phyloP scores from a whole-genome alignment of 1,139 yeast genomes.

The Sugiyamaella japonica region DNA sequence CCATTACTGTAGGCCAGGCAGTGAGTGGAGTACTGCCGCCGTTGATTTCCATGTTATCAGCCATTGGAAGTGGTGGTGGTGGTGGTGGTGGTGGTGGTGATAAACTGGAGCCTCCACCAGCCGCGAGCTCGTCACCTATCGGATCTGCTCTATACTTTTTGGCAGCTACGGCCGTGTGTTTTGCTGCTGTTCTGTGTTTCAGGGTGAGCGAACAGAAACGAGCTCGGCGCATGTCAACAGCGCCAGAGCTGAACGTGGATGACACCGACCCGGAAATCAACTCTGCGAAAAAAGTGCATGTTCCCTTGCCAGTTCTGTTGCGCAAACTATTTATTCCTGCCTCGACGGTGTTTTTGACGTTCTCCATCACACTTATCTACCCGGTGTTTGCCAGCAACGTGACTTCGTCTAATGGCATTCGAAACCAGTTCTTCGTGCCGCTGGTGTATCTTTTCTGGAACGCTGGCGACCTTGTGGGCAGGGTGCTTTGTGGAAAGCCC shows the following conservation, averaged over 20 bases:
- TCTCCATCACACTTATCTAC: constrained; percentile 74
- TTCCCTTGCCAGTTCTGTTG: constrained; percentile 56
- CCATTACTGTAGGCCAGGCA: constrained; percentile 93
- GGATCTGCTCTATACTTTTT: constrained; percentile 54
- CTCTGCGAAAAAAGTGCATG: constrained; percentile 31
- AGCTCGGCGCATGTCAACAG: neutral
- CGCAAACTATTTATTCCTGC: constrained; percentile 62
- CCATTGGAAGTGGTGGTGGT: constrained; percentile 42
- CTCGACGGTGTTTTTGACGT: constrained; percentile 69
- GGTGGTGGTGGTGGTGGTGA: constrained; percentile 33
- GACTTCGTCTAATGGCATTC: constrained; percentile 53
- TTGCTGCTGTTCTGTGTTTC: constrained; percentile 19
- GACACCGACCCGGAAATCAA: neutral
- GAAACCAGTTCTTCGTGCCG: constrained; percentile 61
- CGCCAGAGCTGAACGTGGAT: neutral
- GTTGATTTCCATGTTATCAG: constrained; percentile 64
- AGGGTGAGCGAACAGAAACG: constrained; percentile 7
- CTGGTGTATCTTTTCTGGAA: constrained; percentile 84
- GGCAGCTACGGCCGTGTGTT: constrained; percentile 23
- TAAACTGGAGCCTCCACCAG: constrained; percentile 32
- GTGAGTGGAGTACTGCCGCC: constrained; percentile 91
- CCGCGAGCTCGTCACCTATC: constrained; percentile 13
- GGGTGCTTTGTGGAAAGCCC: constrained; percentile 61
- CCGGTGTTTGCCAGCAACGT: constrained; percentile 87
- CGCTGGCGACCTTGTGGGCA: constrained; percentile 78